Percentiles rank a stretch among this genome's conserved stretches.
These are phyloP conservation scores for Priceomyces carsonii DNA, from an alignment of 805 yeast genomes.

Conservation along the genomic window DNA sequence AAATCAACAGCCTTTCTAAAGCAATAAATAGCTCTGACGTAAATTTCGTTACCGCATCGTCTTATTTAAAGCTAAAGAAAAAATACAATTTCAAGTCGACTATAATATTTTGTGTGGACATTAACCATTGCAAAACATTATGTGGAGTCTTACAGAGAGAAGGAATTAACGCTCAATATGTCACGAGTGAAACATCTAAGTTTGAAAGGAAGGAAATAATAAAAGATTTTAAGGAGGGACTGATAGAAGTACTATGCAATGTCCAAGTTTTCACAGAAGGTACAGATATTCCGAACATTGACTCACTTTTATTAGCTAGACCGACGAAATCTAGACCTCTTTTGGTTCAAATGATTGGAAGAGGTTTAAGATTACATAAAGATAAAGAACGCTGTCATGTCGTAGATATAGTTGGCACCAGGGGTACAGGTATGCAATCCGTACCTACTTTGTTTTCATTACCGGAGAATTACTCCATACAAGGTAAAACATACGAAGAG, in stretches of 20 bases:
- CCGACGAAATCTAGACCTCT: slow-evolving; percentile 78
- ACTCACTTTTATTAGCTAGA: slow-evolving; percentile 72
- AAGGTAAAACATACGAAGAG: slow-evolving; percentile 32
- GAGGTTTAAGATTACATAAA: slow-evolving; percentile 71
- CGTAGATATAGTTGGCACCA: slow-evolving; percentile 73
- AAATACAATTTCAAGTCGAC: slow-evolving; percentile 54
- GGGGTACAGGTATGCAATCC: slow-evolving; percentile 53
- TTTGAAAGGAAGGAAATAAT: slow-evolving; percentile 54
- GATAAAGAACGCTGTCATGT: slow-evolving; percentile 70
- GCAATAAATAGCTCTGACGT: slow-evolving; percentile 55
- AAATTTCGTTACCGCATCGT: slow-evolving; percentile 58
- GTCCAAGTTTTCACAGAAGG: slow-evolving; percentile 94
- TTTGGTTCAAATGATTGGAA: slow-evolving; percentile 84
- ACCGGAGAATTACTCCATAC: slow-evolving; percentile 22
- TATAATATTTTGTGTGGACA: slow-evolving; percentile 75
- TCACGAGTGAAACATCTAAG: slow-evolving; percentile 64
- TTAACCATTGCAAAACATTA: slow-evolving; percentile 61
- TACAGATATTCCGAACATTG: slow-evolving; percentile 89
- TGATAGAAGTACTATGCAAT: slow-evolving; percentile 73
- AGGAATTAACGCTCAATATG: slow-evolving; percentile 70
- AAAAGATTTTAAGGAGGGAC: slow-evolving; percentile 59
- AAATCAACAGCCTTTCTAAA: slow-evolving; percentile 47
- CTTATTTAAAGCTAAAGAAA: slow-evolving; percentile 40
- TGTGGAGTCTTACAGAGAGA: slow-evolving; percentile 51
- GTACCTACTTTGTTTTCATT: slow-evolving; percentile 51